Base-by-base conservation (phyloP, 2,329 filamentous ascomycete genomes). In the Colletotrichum sp. region DNA sequence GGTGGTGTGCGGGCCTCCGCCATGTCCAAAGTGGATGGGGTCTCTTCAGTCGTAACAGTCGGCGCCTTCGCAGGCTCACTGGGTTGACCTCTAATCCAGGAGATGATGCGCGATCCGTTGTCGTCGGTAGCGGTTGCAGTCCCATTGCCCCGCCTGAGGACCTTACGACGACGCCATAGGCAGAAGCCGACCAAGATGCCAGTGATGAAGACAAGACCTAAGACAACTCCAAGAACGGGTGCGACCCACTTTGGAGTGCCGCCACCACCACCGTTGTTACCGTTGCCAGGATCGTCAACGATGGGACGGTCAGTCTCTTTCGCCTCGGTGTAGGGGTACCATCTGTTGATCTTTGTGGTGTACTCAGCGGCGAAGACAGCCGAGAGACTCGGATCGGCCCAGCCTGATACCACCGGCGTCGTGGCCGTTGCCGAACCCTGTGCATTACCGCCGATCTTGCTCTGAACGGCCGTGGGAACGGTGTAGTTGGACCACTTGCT, bases 371-470 rank as follows among this genome's bases (percentile, higher is more conserved):
- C 83, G 75, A 95, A 94, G 22, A 94, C 82, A 6, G 81, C 81
- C 0, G 81, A 85, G 2, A 95, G 88, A 76, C 86, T 75, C 80
- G 80, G 69, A 83, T 86, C 66, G 0, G 85, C 86, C 89, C 92
- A 94, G 5, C 89, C 88, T 1, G 89, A 89, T 18, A 91, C 89
- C 7, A 88, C 86, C 3, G 95, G 95, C 0, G 88, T 87, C 0
- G 91, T 95, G 57, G 91, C 85, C 0, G 93, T 96, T n/a, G 95
- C 95, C 15, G 92, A 91, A 8, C 95, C 95, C 0, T 85, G 86
- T 8, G 87, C 88, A 73, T 89, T 85, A 13, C 95, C 95, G 28
- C 95, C 95, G 68, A 97, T 93, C 77, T 91, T 89, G 1, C 87
- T 85, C 70, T 91, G 88, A 5, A 97, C 90, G 22, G 88, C 87